phyloP scores from a whole-genome alignment of 495 filamentous ascomycete species.

The Aspergillus biplanus region DNA sequence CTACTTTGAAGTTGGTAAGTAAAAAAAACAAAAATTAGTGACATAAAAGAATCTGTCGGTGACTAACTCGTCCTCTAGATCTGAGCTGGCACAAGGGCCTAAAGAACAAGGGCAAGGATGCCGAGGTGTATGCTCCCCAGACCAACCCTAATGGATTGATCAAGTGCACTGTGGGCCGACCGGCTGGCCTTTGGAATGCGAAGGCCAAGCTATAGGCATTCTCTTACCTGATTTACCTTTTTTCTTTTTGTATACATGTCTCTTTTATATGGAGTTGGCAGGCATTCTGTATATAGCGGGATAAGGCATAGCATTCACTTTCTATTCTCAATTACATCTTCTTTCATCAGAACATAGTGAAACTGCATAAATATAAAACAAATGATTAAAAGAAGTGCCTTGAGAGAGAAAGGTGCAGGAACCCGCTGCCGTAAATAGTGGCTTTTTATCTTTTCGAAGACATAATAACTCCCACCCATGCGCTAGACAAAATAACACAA shows the following conservation, averaged over 20 bases:
- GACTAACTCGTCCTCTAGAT: conserved; percentile 53
- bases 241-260: not conserved
- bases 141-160: conserved; percentile 93
- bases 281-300: conserved; percentile 30
- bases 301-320: conserved; percentile 23
- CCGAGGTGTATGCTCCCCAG: conserved; percentile 94
- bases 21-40: not conserved
- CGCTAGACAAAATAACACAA: conserved; percentile 45
- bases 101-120: conserved; percentile 96
- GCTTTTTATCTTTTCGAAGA: conserved; percentile 12
- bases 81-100: conserved; percentile 95
- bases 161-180: conserved; percentile 85
- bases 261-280: conserved; percentile 24
- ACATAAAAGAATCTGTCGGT: conserved; percentile 11
- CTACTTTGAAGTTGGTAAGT: conserved; percentile 92
- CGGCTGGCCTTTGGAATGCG: conserved; percentile 25
- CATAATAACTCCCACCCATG: conserved; percentile 51
- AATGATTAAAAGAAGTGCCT: conserved; percentile 10
- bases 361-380: conserved; percentile 11
- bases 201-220: conserved; percentile 47
- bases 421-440: not conserved
- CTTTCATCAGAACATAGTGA: not conserved
- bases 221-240: conserved; percentile 13
- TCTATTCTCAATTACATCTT: not conserved
- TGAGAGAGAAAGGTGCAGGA: conserved; percentile 27